These are phyloP conservation scores for Pseudogymnoascus destructans DNA, from an alignment of 2,329 filamentous ascomycete genomes.

Conservation along the genomic window DNA sequence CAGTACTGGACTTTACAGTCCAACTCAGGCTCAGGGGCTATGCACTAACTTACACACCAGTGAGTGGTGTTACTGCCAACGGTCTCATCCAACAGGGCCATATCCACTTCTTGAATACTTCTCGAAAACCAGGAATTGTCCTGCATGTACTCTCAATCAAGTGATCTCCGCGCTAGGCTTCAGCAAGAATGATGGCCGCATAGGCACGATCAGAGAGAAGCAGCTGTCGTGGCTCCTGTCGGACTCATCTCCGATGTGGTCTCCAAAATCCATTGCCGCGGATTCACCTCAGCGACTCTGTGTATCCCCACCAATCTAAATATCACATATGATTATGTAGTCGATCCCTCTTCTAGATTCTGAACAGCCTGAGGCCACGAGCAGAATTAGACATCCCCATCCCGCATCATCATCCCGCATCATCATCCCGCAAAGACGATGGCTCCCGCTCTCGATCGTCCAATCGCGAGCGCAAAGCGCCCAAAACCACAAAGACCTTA, in stretches of 20 bases:
- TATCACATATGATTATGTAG: not conserved
- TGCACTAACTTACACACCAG: not conserved
- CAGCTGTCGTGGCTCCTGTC: not conserved
- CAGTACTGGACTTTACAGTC: not conserved
- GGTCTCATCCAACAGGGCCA: not conserved
- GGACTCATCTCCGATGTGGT: not conserved
- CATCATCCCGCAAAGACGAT: not conserved
- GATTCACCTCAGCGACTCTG: not conserved
- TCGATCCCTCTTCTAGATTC: not conserved
- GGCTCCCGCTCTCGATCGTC: not conserved
- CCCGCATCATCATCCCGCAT: not conserved
- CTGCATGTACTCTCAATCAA: not conserved
- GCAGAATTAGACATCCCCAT: not conserved
- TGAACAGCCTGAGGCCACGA: not conserved
- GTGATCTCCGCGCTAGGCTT: not conserved
- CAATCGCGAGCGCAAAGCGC: not conserved
- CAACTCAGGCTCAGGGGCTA: not conserved
- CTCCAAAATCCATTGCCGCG: not conserved
- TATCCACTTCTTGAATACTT: not conserved
- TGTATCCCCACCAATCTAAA: not conserved
- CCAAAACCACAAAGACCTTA: not conserved
- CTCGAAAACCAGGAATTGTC: not conserved
- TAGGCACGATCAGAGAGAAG: not conserved
- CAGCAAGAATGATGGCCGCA: not conserved
- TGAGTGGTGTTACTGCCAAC: not conserved